Conservation (phyloP, 768 basidiomycete genomes). For the Ramaria rubella region DNA sequence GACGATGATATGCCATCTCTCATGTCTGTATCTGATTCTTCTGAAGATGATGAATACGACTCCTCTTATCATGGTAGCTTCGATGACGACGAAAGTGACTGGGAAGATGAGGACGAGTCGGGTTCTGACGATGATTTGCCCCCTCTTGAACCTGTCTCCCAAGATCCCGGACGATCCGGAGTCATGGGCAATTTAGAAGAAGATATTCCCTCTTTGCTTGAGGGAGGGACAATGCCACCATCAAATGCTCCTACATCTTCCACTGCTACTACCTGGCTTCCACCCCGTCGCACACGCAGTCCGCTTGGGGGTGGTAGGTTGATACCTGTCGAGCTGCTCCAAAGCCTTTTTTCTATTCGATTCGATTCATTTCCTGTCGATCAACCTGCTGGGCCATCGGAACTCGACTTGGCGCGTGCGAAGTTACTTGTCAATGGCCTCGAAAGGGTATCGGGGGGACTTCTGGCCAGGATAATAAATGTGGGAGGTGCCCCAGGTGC, state of each 20-base stretch:
- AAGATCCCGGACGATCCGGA: slow-evolving; percentile 33
- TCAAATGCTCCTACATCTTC: slow-evolving; percentile 18
- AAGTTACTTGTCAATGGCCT: slow-evolving; percentile 54
- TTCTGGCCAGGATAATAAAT: slow-evolving; percentile 60
- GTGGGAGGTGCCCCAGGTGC: slow-evolving; percentile 30
- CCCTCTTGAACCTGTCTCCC: slow-evolving; percentile 15
- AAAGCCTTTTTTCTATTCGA: neutral
- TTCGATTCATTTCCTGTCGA: neutral
- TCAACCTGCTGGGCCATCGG: slow-evolving; percentile 16
- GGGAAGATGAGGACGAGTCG: neutral
- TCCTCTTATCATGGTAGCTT: neutral
- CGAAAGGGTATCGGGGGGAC: slow-evolving; percentile 57
- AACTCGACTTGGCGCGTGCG: slow-evolving; percentile 57
- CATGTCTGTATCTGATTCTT: neutral
- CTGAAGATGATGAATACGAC: neutral
- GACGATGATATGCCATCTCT: neutral
- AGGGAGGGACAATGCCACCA: slow-evolving; percentile 14
- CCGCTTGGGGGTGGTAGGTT: neutral
- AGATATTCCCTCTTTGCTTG: slow-evolving; percentile 47
- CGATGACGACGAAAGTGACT: neutral
- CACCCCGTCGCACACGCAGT: slow-evolving; percentile 13
- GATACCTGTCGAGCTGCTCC: neutral
- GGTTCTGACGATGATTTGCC: slow-evolving; percentile 21
- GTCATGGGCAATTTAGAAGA: slow-evolving; percentile 61
- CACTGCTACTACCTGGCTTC: slow-evolving; percentile 17